phyloP scores from a whole-genome alignment of 1,284 basidiomycete genomes.

The Golubevia sp. region DNA sequence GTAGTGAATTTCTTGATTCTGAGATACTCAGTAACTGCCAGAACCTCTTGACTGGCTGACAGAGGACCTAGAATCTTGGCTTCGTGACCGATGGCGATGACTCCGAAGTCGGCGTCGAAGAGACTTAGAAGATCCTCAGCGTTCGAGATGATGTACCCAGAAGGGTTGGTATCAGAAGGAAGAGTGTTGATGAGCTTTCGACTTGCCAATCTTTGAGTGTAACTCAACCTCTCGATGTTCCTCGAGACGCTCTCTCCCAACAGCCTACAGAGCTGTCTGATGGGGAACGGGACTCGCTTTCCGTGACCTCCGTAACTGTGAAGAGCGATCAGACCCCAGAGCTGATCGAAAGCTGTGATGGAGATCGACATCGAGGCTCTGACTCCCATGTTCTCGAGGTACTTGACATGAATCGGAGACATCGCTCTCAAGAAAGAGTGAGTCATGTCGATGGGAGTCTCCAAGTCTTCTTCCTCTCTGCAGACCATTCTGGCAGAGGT shows the following conservation, averaged over 20 bases:
- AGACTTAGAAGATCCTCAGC: conserved; percentile 79
- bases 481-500: conserved; percentile 79
- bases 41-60: conserved; percentile 80
- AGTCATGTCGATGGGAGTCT: conserved; percentile 81
- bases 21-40: conserved; percentile 83
- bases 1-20: conserved; percentile 69
- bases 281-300: conserved; percentile 82
- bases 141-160: conserved; percentile 84
- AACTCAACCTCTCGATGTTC: conserved; percentile 81
- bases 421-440: conserved; percentile 84
- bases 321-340: conserved; percentile 84
- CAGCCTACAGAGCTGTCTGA: conserved; percentile 72
- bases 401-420: conserved; percentile 87
- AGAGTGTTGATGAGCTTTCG: conserved; percentile 82
- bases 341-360: conserved; percentile 78
- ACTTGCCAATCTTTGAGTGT: conserved; percentile 76
- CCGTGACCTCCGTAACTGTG: conserved; percentile 79
- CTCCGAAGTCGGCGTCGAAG: conserved; percentile 83
- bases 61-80: conserved; percentile 82
- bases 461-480: conserved; percentile 71
- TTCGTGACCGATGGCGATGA: conserved; percentile 82
- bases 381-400: conserved; percentile 62
- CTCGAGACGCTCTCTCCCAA: conserved; percentile 81
- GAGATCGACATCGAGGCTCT: conserved; percentile 65
- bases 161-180: conserved; percentile 74